phyloP scores from a whole-genome alignment of 345 rosid genomes.

The Cardamine resedifolia region DNA sequence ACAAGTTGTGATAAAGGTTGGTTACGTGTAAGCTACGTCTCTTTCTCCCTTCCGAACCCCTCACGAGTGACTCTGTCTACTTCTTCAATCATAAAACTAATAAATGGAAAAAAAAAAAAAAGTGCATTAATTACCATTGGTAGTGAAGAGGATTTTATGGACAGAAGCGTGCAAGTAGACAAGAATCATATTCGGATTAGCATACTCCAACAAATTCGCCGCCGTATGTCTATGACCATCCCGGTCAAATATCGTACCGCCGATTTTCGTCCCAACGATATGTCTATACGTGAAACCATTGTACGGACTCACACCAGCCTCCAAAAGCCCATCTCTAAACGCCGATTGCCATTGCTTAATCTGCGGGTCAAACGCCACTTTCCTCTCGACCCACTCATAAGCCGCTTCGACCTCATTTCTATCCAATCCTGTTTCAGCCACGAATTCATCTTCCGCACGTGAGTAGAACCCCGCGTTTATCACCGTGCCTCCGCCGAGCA shows the following conservation, averaged over 20 bases:
- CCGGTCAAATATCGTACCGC: constrained; percentile 62
- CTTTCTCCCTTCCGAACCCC: background rate
- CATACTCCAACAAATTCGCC: constrained; percentile 70
- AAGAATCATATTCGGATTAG: constrained; percentile 40
- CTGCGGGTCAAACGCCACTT: constrained; percentile 52
- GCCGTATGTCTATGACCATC: constrained; percentile 66
- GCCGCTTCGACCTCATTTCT: constrained; percentile 47
- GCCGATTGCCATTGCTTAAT: constrained; percentile 57
- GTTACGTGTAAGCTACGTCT: background rate
- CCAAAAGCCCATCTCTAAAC: constrained; percentile 62
- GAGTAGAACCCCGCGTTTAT: constrained; percentile 76
- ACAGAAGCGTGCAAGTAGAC: constrained; percentile 66
- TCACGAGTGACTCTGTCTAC: background rate
- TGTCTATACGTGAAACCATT: constrained; percentile 67
- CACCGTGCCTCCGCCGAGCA: constrained; percentile 72
- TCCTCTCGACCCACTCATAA: constrained; percentile 68
- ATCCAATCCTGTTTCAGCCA: constrained; percentile 43
- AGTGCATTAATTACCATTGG: background rate
- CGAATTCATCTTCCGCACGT: constrained; percentile 40
- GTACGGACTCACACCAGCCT: constrained; percentile 55
- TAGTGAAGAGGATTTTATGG: constrained; percentile 46
- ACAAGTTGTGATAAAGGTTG: background rate
- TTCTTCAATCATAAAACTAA: background rate
- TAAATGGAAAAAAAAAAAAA: background rate
- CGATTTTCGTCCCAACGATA: constrained; percentile 55